Percentiles rank a stretch among this genome's conserved stretches.
Conservation (phyloP, 2,329 filamentous ascomycete species). For the Lojkania enalia region DNA sequence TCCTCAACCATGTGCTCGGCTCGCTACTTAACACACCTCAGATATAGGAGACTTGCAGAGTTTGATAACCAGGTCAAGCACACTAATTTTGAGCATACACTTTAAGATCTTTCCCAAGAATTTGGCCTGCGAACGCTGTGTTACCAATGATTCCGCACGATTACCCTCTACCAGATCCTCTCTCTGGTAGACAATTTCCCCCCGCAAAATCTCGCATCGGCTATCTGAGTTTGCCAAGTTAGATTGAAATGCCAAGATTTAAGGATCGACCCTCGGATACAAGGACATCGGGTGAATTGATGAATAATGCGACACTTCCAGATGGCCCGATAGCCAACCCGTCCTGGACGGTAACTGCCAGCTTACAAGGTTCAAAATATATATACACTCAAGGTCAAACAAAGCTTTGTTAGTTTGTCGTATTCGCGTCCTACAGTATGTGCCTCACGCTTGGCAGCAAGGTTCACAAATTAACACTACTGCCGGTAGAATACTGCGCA, state of each 20-base stretch:
- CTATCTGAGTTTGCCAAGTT: constrained; percentile 1
- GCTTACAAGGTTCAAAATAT: constrained; percentile 4
- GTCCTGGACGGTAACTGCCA: no score
- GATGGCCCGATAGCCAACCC: no score
- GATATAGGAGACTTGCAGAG: no score
- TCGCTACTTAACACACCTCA: no score
- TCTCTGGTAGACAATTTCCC: constrained; percentile 17
- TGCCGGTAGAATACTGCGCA: constrained; percentile 29
- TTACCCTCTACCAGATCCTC: constrained; percentile 17
- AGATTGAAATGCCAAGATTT: not conserved
- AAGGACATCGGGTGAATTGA: not conserved
- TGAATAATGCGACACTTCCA: no score
- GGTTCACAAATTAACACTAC: constrained; percentile 21
- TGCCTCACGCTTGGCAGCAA: constrained; percentile 18
- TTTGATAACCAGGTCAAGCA: no score
- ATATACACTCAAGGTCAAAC: constrained; percentile 20
- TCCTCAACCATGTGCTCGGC: constrained; percentile 10
- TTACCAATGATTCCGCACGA: not conserved
- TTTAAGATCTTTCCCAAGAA: constrained; percentile 6
- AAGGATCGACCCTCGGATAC: not conserved
- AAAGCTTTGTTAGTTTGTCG: constrained; percentile 1
- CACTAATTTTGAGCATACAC: no score
- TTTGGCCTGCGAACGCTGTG: constrained; percentile 10
- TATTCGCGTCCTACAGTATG: not conserved
- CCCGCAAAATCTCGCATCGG: constrained; percentile 24